A percentile compares a stretch with the other conserved stretches of the same genome.
phyloP scores from a whole-genome alignment of 2,329 filamentous ascomycete genomes.

The Nemania abortiva region DNA sequence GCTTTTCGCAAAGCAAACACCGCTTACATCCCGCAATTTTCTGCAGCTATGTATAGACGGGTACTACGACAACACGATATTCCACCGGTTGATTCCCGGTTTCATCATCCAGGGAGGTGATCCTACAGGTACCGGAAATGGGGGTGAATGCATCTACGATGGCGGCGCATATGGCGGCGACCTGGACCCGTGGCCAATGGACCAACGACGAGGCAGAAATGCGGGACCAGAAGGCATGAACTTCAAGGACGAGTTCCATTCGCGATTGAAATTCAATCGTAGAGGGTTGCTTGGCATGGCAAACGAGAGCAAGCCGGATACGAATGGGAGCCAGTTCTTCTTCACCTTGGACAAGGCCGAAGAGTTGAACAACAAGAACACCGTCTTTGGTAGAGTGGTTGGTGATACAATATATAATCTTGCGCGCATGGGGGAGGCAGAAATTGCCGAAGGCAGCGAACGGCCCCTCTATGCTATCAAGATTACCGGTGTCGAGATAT shows the following conservation, averaged over 20 bases:
- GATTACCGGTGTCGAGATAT: slow-evolving; percentile 78
- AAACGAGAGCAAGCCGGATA: slow-evolving; percentile 80
- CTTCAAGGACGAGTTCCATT: slow-evolving; percentile 90
- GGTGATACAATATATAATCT: slow-evolving; percentile 97
- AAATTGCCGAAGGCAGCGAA: slow-evolving; percentile 82
- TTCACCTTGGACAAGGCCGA: slow-evolving; percentile 87
- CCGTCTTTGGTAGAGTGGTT: slow-evolving; percentile 90
- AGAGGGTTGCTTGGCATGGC: slow-evolving; percentile 96
- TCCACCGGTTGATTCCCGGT: slow-evolving; percentile 90
- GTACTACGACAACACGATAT: slow-evolving; percentile 94
- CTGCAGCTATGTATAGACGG: slow-evolving; percentile 94
- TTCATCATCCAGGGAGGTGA: slow-evolving; percentile 97
- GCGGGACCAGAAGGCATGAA: slow-evolving; percentile 69
- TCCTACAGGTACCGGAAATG: slow-evolving; percentile 90
- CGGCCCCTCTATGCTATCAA: slow-evolving; percentile 87
- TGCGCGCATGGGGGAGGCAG: slow-evolving; percentile 90
- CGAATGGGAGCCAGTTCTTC: slow-evolving; percentile 97
- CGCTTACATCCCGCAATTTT: slow-evolving; percentile 93
- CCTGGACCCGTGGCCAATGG: slow-evolving; percentile 78
- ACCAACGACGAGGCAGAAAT: slow-evolving; percentile 71
- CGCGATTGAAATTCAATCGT: slow-evolving; percentile 90
- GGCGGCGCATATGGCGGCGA: slow-evolving; percentile 80
- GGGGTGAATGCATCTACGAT: slow-evolving; percentile 92
- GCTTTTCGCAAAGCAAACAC: slow-evolving; percentile 94
- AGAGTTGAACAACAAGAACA: slow-evolving; percentile 90